Base-by-base conservation (phyloP, 2,329 filamentous ascomycete genomes). In the Aspergillus hortae region DNA sequence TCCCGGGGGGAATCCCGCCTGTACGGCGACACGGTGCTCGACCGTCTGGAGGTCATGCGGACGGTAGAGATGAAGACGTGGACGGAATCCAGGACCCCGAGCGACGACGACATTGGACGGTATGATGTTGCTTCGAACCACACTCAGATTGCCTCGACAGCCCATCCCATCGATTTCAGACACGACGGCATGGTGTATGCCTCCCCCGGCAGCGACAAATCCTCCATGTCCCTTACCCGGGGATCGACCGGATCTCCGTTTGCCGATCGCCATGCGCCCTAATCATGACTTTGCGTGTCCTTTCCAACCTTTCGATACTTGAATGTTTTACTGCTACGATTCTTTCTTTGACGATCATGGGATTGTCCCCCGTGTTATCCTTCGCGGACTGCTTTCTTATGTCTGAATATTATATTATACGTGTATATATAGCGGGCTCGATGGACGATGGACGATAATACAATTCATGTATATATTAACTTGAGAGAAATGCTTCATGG, bases 41-140 rank as follows among this genome's bases (percentile, higher is more conserved):
- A 61, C 45, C 65, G 60, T 2, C 58, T 69, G 25, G 64, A 64
- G 45, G 64, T 70, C 14, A 53, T 70, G 46, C 67, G 67, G 19
- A 71, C 69, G 4, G 61, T 71, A 1, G 69, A 71, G 49, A 64
- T 71, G 62, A 61, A 70, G 30, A 68, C 60, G 2, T 69, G 62
- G 58, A 58, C 61, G 10, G 67, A 71, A 44, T 56, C 59, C 4
- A 54, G 62, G 27, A 52, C 49, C 11, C 48, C 51, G 4, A 50
- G 49, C 23, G 49, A 61, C n/a, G 41, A 61, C n/a, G 41, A 51
- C 1, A 40, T 50, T 9, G 55, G 51, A 6, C 59, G 56, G 21
- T 61, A 56, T n/a, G 48, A 57, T 40, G 53, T 65, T 15, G 53
- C 57, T 6, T 54, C 57, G 1, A 56, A 61, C 14, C 48, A 54